A percentile compares a stretch with the other conserved stretches of the same genome.
phyloP scores from a whole-genome alignment of 2,329 filamentous ascomycete species.

The Helicocarpus griseus region DNA sequence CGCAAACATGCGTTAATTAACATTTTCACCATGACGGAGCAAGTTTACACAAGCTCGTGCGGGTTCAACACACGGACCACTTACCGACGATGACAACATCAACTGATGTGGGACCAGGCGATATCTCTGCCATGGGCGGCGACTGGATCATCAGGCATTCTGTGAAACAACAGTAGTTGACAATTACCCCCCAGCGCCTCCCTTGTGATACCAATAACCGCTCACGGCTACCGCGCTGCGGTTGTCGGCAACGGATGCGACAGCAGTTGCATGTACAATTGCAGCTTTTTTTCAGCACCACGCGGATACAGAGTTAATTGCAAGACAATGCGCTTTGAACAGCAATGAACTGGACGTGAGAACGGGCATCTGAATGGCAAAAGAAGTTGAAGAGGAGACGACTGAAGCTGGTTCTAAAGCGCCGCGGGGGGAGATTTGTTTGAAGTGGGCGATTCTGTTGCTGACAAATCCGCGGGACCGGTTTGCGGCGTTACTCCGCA shows the following conservation, averaged over 20 bases:
- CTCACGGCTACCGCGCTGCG: neutral
- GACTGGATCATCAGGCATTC: conserved; percentile 3
- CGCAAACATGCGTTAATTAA: conserved; percentile 1
- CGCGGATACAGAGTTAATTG: neutral
- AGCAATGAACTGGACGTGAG: neutral
- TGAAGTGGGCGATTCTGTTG: no score
- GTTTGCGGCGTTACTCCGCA: neutral
- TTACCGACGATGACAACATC: conserved; percentile 25
- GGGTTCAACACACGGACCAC: conserved; percentile 2
- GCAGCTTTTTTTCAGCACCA: neutral
- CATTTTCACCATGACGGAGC: neutral
- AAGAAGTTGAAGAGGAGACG: neutral
- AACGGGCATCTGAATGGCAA: neutral
- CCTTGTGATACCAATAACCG: neutral
- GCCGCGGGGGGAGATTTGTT: no score
- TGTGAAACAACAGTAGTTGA: neutral
- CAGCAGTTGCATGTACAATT: neutral
- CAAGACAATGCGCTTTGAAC: no score
- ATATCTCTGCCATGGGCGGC: conserved; percentile 7
- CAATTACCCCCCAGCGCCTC: neutral
- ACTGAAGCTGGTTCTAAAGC: neutral
- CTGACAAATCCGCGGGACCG: neutral
- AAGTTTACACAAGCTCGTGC: no score
- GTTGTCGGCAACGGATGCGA: neutral
- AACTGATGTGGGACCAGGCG: conserved; percentile 10